phyloP scores from a whole-genome alignment of 495 filamentous ascomycete species.

The Penicillium paradoxum region DNA sequence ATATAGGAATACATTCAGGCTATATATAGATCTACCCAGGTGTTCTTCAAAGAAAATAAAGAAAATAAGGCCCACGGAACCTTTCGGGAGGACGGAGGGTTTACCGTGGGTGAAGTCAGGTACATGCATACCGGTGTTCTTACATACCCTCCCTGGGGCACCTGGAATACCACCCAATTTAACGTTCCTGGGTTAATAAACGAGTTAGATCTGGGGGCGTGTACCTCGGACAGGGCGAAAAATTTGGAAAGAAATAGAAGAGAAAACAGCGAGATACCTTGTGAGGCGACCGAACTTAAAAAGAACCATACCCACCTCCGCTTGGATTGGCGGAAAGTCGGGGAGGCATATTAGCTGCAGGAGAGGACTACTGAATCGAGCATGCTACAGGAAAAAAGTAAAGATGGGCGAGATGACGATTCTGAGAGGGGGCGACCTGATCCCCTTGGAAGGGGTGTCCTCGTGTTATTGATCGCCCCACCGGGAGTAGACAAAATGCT shows the following conservation, averaged over 20 bases:
- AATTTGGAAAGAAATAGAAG: not conserved
- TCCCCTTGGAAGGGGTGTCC: not conserved
- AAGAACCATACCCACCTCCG: not conserved
- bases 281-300: slow-evolving; percentile 1
- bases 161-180: not conserved
- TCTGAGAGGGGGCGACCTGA: not conserved
- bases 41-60: not conserved
- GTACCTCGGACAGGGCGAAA: not conserved
- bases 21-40: not conserved
- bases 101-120: not conserved
- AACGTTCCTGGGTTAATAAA: not conserved
- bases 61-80: not conserved
- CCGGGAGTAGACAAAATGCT: not conserved
- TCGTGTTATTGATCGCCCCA: slow-evolving; percentile 17
- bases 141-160: not conserved
- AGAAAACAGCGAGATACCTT: not conserved
- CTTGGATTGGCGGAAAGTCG: not conserved
- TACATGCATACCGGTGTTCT: too few species aligned
- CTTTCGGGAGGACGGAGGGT: not conserved
- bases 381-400: not conserved
- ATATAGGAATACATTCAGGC: not conserved
- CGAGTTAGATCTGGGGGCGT: not conserved
- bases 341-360: not conserved
- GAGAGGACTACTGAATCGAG: not conserved
- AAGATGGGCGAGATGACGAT: slow-evolving; percentile 1